These are phyloP conservation scores for Ogataea nitratoaversa DNA, from an alignment of 805 yeast species.

Conservation along the genomic window DNA sequence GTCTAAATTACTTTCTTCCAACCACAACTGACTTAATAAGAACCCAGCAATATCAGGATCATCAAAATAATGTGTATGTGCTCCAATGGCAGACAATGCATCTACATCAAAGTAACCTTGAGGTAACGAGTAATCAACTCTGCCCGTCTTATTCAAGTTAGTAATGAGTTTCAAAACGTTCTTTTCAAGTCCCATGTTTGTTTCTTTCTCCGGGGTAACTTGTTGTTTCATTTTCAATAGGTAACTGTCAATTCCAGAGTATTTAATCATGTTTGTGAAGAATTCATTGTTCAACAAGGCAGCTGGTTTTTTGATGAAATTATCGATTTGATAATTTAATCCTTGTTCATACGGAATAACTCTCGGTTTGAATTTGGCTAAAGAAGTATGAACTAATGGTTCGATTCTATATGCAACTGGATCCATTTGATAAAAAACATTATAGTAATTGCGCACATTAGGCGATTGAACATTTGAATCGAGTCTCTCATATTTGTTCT, in stretches of 20 bases:
- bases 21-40: conserved; percentile 54
- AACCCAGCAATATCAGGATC: conserved; percentile 82
- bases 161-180: conserved; percentile 35
- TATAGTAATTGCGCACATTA: conserved; percentile 63
- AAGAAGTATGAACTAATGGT: conserved; percentile 60
- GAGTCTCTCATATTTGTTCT: conserved; percentile 5
- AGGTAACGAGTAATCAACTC: conserved; percentile 78
- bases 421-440: conserved; percentile 86
- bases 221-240: not conserved
- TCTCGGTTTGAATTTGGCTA: conserved; percentile 50
- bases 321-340: conserved; percentile 35
- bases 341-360: conserved; percentile 48
- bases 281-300: conserved; percentile 26
- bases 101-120: conserved; percentile 79
- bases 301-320: conserved; percentile 15
- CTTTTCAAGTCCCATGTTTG: conserved; percentile 20
- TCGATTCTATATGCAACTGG: conserved; percentile 89
- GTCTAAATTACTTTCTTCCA: conserved; percentile 1
- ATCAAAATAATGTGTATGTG: conserved; percentile 87
- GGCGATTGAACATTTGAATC: conserved; percentile 38
- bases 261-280: conserved; percentile 15
- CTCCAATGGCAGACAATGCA: conserved; percentile 73
- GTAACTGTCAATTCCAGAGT: conserved; percentile 12
- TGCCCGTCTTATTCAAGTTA: conserved; percentile 61
- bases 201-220: conserved; percentile 7